phyloP scores from a whole-genome alignment of 75 land plant species.

The Gnetum montanum region DNA sequence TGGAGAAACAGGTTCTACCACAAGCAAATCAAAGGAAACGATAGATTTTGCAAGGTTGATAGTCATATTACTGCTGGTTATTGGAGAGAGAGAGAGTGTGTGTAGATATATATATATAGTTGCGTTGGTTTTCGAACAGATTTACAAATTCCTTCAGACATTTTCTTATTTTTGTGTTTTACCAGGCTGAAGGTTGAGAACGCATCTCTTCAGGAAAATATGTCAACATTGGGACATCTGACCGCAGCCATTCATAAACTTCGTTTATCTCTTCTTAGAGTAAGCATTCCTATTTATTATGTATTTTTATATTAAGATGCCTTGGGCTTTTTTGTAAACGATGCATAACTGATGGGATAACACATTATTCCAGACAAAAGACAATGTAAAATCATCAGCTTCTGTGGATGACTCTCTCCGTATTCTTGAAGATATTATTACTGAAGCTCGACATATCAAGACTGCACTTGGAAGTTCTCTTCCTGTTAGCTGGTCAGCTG shows the following conservation, averaged over 20 bases:
- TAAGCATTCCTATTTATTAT: conserved; percentile 6
- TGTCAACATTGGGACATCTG: conserved; percentile 67
- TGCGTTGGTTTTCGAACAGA: not conserved
- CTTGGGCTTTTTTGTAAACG: no score
- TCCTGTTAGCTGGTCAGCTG: conserved; percentile 81
- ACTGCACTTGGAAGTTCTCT: conserved; percentile 80
- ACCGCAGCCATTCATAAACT: conserved; percentile 58
- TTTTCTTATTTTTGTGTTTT: conserved; percentile 5
- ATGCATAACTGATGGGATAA: no score
- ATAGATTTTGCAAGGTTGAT: conserved; percentile 65
- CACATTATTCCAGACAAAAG: conserved; percentile 34
- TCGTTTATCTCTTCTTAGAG: conserved; percentile 56
- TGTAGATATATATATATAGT: not conserved
- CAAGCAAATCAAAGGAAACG: conserved; percentile 21
- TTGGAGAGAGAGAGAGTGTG: not conserved
- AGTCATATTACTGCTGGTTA: no score
- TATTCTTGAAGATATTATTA: conserved; percentile 38
- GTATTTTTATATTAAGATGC: no score
- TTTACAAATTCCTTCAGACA: not conserved
- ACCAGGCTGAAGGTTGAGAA: conserved; percentile 82
- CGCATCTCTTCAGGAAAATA: conserved; percentile 80
- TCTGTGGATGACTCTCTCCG: conserved; percentile 14
- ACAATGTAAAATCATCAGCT: conserved; percentile 12
- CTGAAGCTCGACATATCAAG: conserved; percentile 59
- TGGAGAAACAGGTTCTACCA: conserved; percentile 8